Base-by-base conservation (phyloP, 441 rosid genomes). In the Viola pubescens region DNA sequence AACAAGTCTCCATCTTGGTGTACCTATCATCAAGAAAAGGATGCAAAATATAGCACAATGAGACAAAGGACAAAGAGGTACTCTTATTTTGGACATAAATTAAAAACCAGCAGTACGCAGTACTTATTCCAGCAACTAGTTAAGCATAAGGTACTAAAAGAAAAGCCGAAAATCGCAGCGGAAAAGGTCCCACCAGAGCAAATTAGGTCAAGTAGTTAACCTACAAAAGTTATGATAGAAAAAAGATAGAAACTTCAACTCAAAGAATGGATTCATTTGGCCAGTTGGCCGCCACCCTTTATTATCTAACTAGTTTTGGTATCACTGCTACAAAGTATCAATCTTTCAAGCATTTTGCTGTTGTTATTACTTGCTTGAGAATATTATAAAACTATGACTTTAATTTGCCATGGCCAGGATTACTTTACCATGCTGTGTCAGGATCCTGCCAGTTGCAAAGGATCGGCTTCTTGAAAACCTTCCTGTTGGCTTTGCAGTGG, bases 371-470 rank as follows among this genome's bases (percentile, higher is more conserved):
- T 47, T 19, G 16, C 37, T 49, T 56, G 40, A 54, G 43, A 41
- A 19, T n/a, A 12, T 0, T 48, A 43, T 4, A 26, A 26, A 26
- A 26, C 34, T 26, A 2, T 26, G 34, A 26, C 34, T 26, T 16
- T 16, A 16, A 16, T 16, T 16, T 16, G 19, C 19, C 19, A 16
- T 16, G 19, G 19, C 19, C 19, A 26, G 34, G 65, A 5, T 14
- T 7, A 9, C 16, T 13, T 1, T 57, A 84, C 91, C 91, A 88
- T 41, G 95, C 96, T 1, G 55, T 74, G 19, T 91, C 98, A 0
- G 89, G 86, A 60, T 91, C 82, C 3, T 56, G 76, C 16, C 75
- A 58, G 0, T 60, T 70, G 70, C 91, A 85, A 45, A 85, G 76
- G 50, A 45, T 62, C 1, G 80, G 85, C 40, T 34, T 58, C 66